Percentiles rank a stretch among this genome's conserved stretches.
These are phyloP conservation scores for Stromatinia cepivora DNA, from an alignment of 2,329 filamentous ascomycete species.

Conservation along the genomic window DNA sequence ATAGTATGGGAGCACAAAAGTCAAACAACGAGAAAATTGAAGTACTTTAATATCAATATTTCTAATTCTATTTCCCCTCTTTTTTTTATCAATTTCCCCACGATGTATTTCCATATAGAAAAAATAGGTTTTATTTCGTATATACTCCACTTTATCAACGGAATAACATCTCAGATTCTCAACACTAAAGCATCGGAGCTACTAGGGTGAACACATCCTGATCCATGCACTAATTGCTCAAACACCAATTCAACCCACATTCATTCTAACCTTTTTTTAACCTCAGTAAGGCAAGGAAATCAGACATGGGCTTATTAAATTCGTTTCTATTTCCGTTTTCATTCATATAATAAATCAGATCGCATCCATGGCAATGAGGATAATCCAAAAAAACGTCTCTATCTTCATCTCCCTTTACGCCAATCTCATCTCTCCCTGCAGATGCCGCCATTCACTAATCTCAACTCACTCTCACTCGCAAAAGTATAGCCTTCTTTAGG, in stretches of 20 bases:
- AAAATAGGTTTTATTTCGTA: too few relatives aligned
- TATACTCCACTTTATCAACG: too few relatives aligned
- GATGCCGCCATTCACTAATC: conserved; percentile 7
- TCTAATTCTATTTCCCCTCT: too few relatives aligned
- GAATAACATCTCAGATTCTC: too few relatives aligned
- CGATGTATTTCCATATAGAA: too few relatives aligned
- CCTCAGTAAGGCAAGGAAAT: not conserved
- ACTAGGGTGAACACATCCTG: not conserved
- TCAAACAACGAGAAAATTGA: too few relatives aligned
- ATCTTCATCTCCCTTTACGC: not conserved
- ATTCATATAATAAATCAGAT: conserved; percentile 7
- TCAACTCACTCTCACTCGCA: conserved; percentile 1
- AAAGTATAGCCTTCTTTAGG: conserved; percentile 14
- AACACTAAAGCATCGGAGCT: too few relatives aligned
- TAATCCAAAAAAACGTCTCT: not conserved
- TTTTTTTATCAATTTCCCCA: too few relatives aligned
- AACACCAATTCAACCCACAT: conserved; percentile 5
- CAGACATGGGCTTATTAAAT: not conserved
- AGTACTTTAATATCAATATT: too few relatives aligned
- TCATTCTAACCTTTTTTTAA: not conserved
- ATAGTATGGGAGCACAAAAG: too few relatives aligned
- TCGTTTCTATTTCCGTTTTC: not conserved
- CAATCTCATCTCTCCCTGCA: conserved; percentile 8
- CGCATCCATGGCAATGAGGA: conserved; percentile 10
- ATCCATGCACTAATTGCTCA: conserved; percentile 9